Evolutionary conservation across 139 green algal species (phyloP).

Genomic region (Klebsormidium nitens): DNA sequence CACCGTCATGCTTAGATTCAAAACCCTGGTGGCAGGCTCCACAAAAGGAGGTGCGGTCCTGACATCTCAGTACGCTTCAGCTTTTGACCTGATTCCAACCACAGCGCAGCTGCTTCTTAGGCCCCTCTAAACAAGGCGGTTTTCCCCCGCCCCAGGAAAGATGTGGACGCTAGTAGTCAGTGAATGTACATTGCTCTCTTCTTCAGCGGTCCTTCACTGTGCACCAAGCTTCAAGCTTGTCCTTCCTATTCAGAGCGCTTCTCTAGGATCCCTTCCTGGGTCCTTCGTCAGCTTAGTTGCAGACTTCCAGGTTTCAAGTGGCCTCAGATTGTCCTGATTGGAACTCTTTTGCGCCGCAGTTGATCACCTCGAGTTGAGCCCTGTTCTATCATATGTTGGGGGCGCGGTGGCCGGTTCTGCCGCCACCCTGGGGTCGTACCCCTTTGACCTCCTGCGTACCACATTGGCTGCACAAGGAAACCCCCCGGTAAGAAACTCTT

Average conservation of each 20-base stretch:
- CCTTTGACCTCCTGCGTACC: constrained; percentile 97
- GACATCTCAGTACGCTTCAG: too few relatives aligned
- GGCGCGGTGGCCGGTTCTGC: constrained; percentile 80
- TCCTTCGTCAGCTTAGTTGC: too few relatives aligned
- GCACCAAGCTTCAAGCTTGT: too few relatives aligned
- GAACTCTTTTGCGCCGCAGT: constrained; percentile 19
- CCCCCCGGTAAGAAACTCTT: constrained; percentile 67
- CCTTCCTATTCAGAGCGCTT: too few relatives aligned
- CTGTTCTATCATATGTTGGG: constrained; percentile 70
- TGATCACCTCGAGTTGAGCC: constrained; percentile 19
- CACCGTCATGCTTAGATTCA: constrained; percentile 71
- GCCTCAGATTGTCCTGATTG: constrained; percentile 23
- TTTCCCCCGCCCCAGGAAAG: too few relatives aligned
- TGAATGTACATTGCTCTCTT: too few relatives aligned
- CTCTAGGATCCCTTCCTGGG: too few relatives aligned
- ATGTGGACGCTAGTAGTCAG: too few relatives aligned
- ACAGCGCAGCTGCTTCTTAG: too few relatives aligned
- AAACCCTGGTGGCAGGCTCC: not conserved
- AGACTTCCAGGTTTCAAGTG: not conserved
- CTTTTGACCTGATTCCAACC: too few relatives aligned
- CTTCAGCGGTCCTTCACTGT: too few relatives aligned
- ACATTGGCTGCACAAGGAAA: constrained; percentile 92
- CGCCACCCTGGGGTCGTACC: constrained; percentile 87
- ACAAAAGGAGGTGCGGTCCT: not conserved
- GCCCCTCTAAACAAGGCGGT: too few relatives aligned